Conservation (phyloP, 2,329 filamentous ascomycete species). For the Aspergillus tanneri region DNA sequence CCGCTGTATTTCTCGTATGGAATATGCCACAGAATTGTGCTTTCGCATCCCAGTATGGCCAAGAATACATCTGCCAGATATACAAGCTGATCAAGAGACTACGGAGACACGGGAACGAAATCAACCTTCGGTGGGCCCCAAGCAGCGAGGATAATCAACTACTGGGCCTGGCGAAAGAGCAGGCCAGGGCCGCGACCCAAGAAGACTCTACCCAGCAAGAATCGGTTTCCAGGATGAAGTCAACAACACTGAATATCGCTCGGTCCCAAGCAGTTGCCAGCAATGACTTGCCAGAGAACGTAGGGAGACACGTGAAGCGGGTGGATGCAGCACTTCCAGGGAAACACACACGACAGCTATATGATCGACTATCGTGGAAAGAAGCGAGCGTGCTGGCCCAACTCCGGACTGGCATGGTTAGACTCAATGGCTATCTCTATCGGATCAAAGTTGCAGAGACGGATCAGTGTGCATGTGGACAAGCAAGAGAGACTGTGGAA, state of each 20-base stretch:
- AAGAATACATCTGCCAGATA: constrained; percentile 20
- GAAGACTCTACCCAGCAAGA: constrained; percentile 17
- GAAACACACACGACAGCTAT: constrained; percentile 28
- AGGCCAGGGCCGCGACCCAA: constrained; percentile 21
- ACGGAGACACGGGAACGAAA: constrained; percentile 20
- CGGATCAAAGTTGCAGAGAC: constrained; percentile 6
- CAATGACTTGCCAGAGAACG: constrained; percentile 20
- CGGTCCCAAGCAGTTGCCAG: constrained; percentile 18
- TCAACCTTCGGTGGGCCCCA: constrained; percentile 21
- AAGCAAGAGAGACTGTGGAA: constrained; percentile 23
- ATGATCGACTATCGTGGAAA: constrained; percentile 25
- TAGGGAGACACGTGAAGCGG: constrained; percentile 25
- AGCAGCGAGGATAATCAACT: constrained; percentile 17
- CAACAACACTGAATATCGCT: constrained; percentile 26
- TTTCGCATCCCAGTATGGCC: constrained; percentile 23
- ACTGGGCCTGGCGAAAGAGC: constrained; percentile 20
- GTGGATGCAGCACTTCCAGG: constrained; percentile 30
- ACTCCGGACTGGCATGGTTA: constrained; percentile 29
- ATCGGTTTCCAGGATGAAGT: constrained; percentile 22
- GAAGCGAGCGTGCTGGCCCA: constrained; percentile 24
- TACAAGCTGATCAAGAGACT: constrained; percentile 26
- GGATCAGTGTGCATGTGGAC: constrained; percentile 21
- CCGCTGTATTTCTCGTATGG: too few species aligned
- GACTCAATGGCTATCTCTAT: constrained; percentile 31
- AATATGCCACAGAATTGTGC: too few species aligned